phyloP scores from a whole-genome alignment of 2,329 filamentous ascomycete species.

The Colletotrichum sp. region DNA sequence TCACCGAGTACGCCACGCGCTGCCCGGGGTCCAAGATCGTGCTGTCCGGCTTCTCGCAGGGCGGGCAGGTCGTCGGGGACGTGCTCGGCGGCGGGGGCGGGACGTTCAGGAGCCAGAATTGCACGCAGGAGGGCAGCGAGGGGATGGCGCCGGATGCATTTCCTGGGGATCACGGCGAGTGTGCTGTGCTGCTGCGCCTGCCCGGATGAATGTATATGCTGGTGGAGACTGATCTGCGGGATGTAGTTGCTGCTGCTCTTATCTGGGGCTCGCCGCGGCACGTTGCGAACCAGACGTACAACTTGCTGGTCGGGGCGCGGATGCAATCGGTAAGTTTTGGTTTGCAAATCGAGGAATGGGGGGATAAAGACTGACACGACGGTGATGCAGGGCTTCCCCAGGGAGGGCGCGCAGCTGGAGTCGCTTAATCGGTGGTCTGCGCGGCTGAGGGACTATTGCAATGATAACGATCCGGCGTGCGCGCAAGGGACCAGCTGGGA shows the following conservation, averaged over 20 bases:
- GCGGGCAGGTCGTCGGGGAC: conserved; percentile 41
- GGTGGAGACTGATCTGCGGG: neutral
- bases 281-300: conserved; percentile 35
- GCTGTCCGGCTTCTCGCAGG: conserved; percentile 44
- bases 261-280: conserved; percentile 37
- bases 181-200: neutral
- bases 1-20: conserved; percentile 39
- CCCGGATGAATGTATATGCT: neutral
- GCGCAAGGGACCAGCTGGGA: conserved; percentile 34
- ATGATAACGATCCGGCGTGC: conserved; percentile 41
- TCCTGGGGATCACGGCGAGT: conserved; percentile 37
- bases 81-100: conserved; percentile 38
- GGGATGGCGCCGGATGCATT: conserved; percentile 27
- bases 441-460: conserved; percentile 34
- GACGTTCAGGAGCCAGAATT: conserved; percentile 31
- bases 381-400: neutral
- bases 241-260: conserved; percentile 32
- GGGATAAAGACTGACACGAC: neutral
- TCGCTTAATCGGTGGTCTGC: neutral
- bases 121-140: conserved; percentile 27
- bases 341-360: neutral
- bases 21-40: conserved; percentile 44
- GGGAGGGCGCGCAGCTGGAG: conserved; percentile 2
- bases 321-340: conserved; percentile 11
- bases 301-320: conserved; percentile 27